Evolutionary conservation across 768 basidiomycete species (phyloP), one percentile per base, ranked within the genome.

Genomic region (Tulasnella sp.): DNA sequence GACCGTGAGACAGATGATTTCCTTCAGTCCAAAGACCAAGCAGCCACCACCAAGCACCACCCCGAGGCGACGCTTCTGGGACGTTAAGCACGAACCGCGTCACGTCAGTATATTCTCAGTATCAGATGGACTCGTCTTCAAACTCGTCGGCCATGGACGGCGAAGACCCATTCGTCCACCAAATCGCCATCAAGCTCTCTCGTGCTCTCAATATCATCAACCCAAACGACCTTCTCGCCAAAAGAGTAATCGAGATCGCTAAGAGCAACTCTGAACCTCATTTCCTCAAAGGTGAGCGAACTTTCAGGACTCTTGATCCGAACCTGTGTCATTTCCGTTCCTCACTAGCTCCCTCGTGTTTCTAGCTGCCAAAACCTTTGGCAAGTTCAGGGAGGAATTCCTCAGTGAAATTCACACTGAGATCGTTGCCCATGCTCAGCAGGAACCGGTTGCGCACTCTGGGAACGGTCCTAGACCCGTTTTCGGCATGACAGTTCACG

Each of bases 211-310:
- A 96, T 84, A 87, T 88, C 19, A 84, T 95, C 80, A 94, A 94
- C 83, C 93, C 94, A 0, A 97, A 97, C 84, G 93, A 94, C 82
- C 85, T 93, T 4, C 89, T 97, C 31, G 95, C 95, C 3, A 88
- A 89, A 81, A 87, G 92, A 77, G 93, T 97, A 44, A 91, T 91
- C 36, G 92, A 93, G 82, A 92, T 97, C 80, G 94, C 94, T 8
- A 91, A 90, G 84, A 89, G 89, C 0, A 94, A 91, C 82, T 82
- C 89, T 0, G 82, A 89, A 31, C 88, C 90, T 18, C 90, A 88
- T 3, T 95, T 96, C 84, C 88, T 90, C 71, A 88, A 88, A 85
- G 93, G 94, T 94, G 80, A 71, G 87, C 83, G 24, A 36, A 34
- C 75, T 48, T 73, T 75, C 75, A 44, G 76, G 34, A 76, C n/a